Percentiles rank a stretch among this genome's conserved stretches.
Conservation (phyloP, 306 rosid genomes). For the Pachyrhizus erosus region DNA sequence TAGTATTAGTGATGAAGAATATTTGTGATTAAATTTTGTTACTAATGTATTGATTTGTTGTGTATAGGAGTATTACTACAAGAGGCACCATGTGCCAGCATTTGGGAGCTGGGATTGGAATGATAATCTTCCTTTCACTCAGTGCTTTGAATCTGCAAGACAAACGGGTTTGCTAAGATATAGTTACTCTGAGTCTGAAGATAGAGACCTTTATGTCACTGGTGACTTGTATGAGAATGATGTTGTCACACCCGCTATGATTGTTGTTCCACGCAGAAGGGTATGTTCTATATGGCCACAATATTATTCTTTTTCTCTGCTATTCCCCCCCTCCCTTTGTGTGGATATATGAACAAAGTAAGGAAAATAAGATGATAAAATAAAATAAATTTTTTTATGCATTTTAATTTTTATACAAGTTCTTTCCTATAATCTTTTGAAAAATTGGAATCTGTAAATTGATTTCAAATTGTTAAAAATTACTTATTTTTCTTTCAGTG, state of each 20-base stretch:
- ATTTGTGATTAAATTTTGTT: not conserved
- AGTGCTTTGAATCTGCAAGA: slow-evolving; percentile 85
- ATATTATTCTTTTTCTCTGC: too few relatives aligned
- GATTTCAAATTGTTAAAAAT: not conserved
- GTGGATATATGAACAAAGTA: too few relatives aligned
- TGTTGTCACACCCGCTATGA: slow-evolving; percentile 87
- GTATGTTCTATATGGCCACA: slow-evolving; percentile 54
- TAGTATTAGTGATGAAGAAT: not conserved
- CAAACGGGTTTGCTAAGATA: slow-evolving; percentile 61
- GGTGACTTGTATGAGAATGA: slow-evolving; percentile 82
- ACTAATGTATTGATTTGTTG: not conserved
- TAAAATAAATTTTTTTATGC: too few relatives aligned
- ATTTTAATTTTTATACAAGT: too few relatives aligned
- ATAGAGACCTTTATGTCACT: slow-evolving; percentile 72
- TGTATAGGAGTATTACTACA: slow-evolving; percentile 61
- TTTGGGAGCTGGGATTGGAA: slow-evolving; percentile 99
- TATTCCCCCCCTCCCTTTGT: too few relatives aligned
- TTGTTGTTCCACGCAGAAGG: slow-evolving; percentile 84
- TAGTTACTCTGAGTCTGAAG: slow-evolving; percentile 54
- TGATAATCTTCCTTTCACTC: slow-evolving; percentile 78
- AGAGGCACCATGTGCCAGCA: slow-evolving; percentile 74
- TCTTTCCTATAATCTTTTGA: too few relatives aligned
- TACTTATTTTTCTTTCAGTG: too few relatives aligned
- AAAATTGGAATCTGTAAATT: not conserved
- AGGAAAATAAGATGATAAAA: too few relatives aligned